Base-by-base conservation (phyloP, 2,329 filamentous ascomycete genomes). In the Fusarium beomiforme region DNA sequence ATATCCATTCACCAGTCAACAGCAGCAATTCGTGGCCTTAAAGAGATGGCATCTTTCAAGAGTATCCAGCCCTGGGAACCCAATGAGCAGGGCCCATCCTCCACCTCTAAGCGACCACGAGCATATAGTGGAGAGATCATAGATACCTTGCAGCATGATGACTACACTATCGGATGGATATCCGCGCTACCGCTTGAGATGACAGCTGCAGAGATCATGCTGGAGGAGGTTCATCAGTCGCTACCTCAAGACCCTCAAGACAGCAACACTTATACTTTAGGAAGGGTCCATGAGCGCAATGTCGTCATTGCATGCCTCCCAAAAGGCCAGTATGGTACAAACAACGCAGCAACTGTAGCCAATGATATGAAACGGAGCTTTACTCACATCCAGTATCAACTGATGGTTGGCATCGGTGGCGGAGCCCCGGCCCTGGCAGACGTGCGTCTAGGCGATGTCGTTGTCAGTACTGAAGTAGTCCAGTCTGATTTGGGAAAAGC, bases 321-420 rank as follows among this genome's bases (percentile, higher is more conserved):
- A 0, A 59, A 71, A 11, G 42, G 16, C 0, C 42, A 41, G 1
- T 77, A 77, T 3, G 77, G 77, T 0, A 74, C 54, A 0, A 77
- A 71, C 8, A 75, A 72, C 4, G 75, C 78, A 0, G 69, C 77
- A 0, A 72, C 37, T 1, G 76, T 78, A 0, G n/a, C 67, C 83
- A 69, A n/a, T 0, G 16, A 69, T 2, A 3, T 74, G 8, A 8
- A 5, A 0, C 11, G 67, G 11, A 86, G 91, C 37, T 89, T 83
- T 62, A 86, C 39, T 0, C 44, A 36, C 0, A 58, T 75, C 1
- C n/a, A 43, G 0, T 2, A 65, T 2, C 57, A 69, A 0, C 36
- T 79, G 8, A 69, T 78, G 50, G 77, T 78, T 0, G 77, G 77
- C 0, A 76, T 78, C 5, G 75, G 73, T 0, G 76, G 77, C 0